These are phyloP conservation scores for Byssoonygena ceratinophila DNA, from an alignment of 2,329 filamentous ascomycete species.

Conservation along the genomic window DNA sequence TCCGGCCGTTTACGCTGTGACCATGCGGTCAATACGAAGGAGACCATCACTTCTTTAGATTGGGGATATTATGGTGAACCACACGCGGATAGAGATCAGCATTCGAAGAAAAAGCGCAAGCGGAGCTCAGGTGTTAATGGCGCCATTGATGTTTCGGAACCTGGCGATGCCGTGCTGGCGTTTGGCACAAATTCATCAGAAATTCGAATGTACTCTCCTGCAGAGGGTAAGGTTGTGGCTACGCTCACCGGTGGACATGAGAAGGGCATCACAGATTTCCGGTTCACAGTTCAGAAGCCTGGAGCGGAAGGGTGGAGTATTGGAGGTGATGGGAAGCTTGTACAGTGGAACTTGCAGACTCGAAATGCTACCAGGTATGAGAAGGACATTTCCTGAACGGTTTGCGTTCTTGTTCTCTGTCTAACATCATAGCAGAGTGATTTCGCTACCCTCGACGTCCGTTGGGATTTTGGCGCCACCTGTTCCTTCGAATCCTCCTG, in stretches of 20 bases:
- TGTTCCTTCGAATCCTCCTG: slow-evolving; percentile 31
- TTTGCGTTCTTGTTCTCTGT: slow-evolving; percentile 1
- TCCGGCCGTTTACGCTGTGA: slow-evolving; percentile 43
- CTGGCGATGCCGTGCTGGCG: slow-evolving; percentile 39
- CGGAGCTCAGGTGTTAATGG: slow-evolving; percentile 36
- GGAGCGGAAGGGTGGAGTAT: slow-evolving; percentile 43
- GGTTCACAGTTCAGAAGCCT: slow-evolving; percentile 36
- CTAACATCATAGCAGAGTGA: slow-evolving; percentile 26
- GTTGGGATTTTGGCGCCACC: slow-evolving; percentile 35
- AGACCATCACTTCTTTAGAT: slow-evolving; percentile 41
- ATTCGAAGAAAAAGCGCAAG: slow-evolving; percentile 44
- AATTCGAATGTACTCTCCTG: slow-evolving; percentile 41
- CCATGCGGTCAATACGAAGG: slow-evolving; percentile 39
- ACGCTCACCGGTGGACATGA: slow-evolving; percentile 39
- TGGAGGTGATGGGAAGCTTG: slow-evolving; percentile 43
- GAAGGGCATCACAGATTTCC: slow-evolving; percentile 41
- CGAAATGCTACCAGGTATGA: slow-evolving; percentile 36
- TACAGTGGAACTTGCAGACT: slow-evolving; percentile 43
- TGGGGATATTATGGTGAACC: slow-evolving; percentile 39
- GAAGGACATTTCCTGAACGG: slow-evolving; percentile 5
- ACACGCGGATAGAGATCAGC: slow-evolving; percentile 28
- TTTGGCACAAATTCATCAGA: slow-evolving; percentile 42
- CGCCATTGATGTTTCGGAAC: slow-evolving; percentile 23
- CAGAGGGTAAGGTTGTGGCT: slow-evolving; percentile 39
- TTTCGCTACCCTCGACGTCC: slow-evolving; percentile 35